Percentiles rank a stretch among this genome's conserved stretches.
phyloP scores from a whole-genome alignment of 352 stramenopile species.

The Phytophthora fragariae region DNA sequence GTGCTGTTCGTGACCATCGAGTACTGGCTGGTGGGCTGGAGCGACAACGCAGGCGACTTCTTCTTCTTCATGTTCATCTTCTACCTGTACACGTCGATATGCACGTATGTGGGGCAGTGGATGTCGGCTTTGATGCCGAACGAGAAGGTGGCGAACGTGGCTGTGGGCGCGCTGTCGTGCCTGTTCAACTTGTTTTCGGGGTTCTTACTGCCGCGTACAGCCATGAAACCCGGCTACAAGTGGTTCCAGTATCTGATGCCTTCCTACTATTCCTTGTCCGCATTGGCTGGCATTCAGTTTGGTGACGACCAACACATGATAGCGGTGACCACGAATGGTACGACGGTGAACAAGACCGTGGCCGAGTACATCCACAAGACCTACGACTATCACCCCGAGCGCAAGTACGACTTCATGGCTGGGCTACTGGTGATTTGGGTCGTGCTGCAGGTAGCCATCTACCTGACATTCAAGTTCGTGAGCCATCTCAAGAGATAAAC shows the following conservation, averaged over 20 bases:
- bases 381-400: conserved; percentile 63
- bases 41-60: conserved; percentile 38
- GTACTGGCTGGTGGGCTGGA: conserved; percentile 71
- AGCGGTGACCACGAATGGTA: conserved; percentile 5
- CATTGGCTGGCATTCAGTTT: conserved; percentile 50
- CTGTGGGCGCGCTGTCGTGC: conserved; percentile 70
- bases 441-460: conserved; percentile 58
- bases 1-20: conserved; percentile 50
- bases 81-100: conserved; percentile 71
- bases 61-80: conserved; percentile 58
- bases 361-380: conserved; percentile 43
- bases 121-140: conserved; percentile 79
- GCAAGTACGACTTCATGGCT: conserved; percentile 58
- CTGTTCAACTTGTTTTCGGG: conserved; percentile 76
- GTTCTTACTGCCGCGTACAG: conserved; percentile 57
- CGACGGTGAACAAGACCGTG: conserved; percentile 36
- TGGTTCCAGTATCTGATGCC: conserved; percentile 75
- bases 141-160: conserved; percentile 80
- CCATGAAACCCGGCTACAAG: conserved; percentile 71
- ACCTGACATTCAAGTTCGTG: conserved; percentile 71
- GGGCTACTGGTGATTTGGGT: conserved; percentile 64
- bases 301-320: conserved; percentile 46
- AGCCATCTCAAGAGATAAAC: conserved; percentile 72
- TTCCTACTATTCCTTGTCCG: conserved; percentile 61
- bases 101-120: conserved; percentile 77